phyloP scores from a whole-genome alignment of 2,329 filamentous ascomycete species.

The Verticillium klebahnii region DNA sequence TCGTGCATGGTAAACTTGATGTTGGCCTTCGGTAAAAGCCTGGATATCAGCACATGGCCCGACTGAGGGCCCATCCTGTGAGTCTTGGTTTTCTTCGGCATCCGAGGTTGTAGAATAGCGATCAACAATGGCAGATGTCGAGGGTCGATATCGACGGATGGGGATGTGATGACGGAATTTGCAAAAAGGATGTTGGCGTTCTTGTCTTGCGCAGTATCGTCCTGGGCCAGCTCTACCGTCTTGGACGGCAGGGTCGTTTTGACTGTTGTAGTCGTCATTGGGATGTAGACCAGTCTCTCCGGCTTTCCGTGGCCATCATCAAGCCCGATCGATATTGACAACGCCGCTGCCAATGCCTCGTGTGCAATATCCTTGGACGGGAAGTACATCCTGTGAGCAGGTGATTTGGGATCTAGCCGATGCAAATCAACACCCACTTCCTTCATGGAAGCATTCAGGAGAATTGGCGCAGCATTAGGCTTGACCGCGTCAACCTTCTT shows the following conservation, averaged over 20 bases:
- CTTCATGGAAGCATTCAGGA: slow-evolving; percentile 89
- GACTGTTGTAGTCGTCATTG: slow-evolving; percentile 94
- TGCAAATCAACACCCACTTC: slow-evolving; percentile 92
- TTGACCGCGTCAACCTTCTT: slow-evolving; percentile 70
- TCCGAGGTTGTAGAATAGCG: slow-evolving; percentile 60
- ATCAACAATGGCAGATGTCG: slow-evolving; percentile 84
- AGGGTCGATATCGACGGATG: slow-evolving; percentile 87
- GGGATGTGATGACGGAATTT: slow-evolving; percentile 93
- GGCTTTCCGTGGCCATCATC: slow-evolving; percentile 85
- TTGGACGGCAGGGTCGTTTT: slow-evolving; percentile 94
- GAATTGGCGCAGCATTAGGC: slow-evolving; percentile 64
- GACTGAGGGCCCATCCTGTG: slow-evolving; percentile 25
- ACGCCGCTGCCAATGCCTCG: slow-evolving; percentile 84
- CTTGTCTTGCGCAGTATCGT: slow-evolving; percentile 63
- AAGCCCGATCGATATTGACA: slow-evolving; percentile 87
- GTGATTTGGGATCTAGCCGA: slow-evolving; percentile 84
- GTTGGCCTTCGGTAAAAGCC: slow-evolving; percentile 87
- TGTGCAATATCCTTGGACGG: slow-evolving; percentile 88
- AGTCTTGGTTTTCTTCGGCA: slow-evolving; percentile 24
- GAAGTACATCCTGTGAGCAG: slow-evolving; percentile 98
- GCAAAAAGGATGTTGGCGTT: slow-evolving; percentile 96
- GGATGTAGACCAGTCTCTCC: slow-evolving; percentile 85
- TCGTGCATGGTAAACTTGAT: slow-evolving; percentile 97
- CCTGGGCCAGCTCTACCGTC: slow-evolving; percentile 73
- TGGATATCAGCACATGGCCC: slow-evolving; percentile 71